Conservation (phyloP, 2,329 filamentous ascomycete genomes). For the Colletotrichum navitas region DNA sequence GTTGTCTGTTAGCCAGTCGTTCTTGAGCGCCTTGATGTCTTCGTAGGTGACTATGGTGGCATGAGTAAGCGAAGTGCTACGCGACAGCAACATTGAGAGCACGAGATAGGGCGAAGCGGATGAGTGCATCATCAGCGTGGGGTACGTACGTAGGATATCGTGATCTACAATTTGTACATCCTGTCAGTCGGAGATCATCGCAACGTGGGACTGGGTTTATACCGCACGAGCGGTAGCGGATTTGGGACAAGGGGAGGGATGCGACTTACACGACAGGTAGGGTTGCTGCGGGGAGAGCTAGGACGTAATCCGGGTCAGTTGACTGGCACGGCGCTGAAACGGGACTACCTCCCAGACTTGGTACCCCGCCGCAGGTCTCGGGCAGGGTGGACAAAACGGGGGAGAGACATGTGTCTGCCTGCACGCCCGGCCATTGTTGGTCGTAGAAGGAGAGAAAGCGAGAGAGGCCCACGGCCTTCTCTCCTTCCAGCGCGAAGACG, state of each 20-base stretch:
- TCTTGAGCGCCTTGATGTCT: constrained; percentile 87
- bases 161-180: constrained; percentile 47
- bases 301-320: constrained; percentile 41
- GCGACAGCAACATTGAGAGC: not conserved
- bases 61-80: constrained; percentile 23
- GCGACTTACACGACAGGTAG: constrained; percentile 61
- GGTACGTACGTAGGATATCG: constrained; percentile 46
- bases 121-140: not conserved
- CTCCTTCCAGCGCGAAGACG: not conserved
- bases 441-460: not conserved
- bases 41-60: constrained; percentile 79
- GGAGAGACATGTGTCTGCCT: constrained; percentile 1
- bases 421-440: constrained; percentile 12
- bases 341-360: not conserved
- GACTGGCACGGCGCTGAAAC: constrained; percentile 28
- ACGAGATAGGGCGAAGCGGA: not conserved
- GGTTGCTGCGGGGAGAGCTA: constrained; percentile 55
- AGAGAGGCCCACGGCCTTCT: not conserved
- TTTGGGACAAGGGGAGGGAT: constrained; percentile 33
- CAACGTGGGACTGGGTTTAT: not conserved
- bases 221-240: not conserved
- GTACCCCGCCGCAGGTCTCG: constrained; percentile 20
- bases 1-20: constrained; percentile 98
- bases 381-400: constrained; percentile 4
- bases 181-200: constrained; percentile 15